Percentiles rank a stretch among this genome's conserved stretches.
phyloP scores from a whole-genome alignment of 441 rosid genomes.

The Metrosideros polymorpha region DNA sequence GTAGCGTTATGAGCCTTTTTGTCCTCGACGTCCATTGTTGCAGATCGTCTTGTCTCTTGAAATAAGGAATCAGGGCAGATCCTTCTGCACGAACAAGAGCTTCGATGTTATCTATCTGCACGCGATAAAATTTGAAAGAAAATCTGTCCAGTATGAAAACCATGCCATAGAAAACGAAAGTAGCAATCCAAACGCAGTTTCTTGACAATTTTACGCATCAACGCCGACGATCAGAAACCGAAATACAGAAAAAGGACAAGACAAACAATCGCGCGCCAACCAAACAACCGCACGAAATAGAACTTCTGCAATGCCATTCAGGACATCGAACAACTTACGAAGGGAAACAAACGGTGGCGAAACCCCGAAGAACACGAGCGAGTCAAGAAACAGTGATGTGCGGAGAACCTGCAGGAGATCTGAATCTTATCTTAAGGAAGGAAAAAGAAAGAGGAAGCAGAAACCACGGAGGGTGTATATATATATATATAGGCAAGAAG shows the following conservation, averaged over 20 bases:
- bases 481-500: background rate
- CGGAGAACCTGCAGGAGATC: background rate
- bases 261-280: background rate
- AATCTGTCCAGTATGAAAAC: background rate
- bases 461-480: background rate
- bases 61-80: background rate
- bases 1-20: background rate
- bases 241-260: background rate
- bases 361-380: background rate
- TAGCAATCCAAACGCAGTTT: background rate
- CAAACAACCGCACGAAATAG: background rate
- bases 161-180: background rate
- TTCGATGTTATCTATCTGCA: background rate
- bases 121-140: background rate
- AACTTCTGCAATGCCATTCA: background rate
- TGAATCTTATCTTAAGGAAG: background rate
- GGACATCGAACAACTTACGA: background rate
- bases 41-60: background rate
- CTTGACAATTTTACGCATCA: background rate
- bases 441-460: background rate
- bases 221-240: background rate
- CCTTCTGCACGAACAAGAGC: background rate
- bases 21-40: background rate
- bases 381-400: background rate
- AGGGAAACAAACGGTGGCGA: background rate